phyloP scores from a whole-genome alignment of 495 filamentous ascomycete genomes.

The Aspergillus coremiiformis region DNA sequence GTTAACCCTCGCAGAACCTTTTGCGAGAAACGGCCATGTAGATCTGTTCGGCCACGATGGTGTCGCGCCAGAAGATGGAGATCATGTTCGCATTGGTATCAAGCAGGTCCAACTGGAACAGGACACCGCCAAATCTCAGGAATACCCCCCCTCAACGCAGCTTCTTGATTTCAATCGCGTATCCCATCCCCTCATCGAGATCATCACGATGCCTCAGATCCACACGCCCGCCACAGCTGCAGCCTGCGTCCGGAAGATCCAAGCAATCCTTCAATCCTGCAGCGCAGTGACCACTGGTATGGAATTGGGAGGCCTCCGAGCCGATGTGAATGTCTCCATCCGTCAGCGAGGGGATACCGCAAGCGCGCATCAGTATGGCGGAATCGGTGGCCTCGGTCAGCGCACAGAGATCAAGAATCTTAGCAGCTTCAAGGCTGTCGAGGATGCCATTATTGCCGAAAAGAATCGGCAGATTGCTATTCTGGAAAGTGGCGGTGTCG shows the following conservation, averaged over 20 bases:
- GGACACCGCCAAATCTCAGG: constrained; percentile 90
- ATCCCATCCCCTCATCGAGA: constrained; percentile 83
- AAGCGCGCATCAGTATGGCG: constrained; percentile 44
- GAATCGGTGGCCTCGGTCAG: constrained; percentile 61
- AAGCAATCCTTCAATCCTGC: constrained; percentile 68
- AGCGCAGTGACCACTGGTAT: constrained; percentile 82
- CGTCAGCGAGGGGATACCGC: constrained; percentile 42
- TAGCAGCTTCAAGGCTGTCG: constrained; percentile 86
- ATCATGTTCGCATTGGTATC: constrained; percentile 64
- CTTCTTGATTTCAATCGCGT: constrained; percentile 93
- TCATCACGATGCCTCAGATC: constrained; percentile 85
- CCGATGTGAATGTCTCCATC: constrained; percentile 94
- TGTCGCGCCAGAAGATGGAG: constrained; percentile 62
- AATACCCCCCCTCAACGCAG: constrained; percentile 61
- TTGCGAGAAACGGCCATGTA: constrained; percentile 70
- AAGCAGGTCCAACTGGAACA: constrained; percentile 95
- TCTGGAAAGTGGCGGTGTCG: constrained; percentile 66
- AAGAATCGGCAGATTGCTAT: constrained; percentile 78
- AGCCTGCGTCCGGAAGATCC: constrained; percentile 80
- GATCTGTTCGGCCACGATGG: constrained; percentile 69
- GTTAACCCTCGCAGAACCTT: constrained; percentile 50
- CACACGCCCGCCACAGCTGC: constrained; percentile 79
- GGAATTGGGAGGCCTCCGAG: constrained; percentile 85
- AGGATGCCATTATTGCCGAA: constrained; percentile 88
- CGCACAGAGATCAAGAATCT: constrained; percentile 98